A percentile compares a stretch with the other conserved stretches of the same genome.
Evolutionary conservation across 768 basidiomycete species (phyloP).

Genomic region (Mycena filopes): DNA sequence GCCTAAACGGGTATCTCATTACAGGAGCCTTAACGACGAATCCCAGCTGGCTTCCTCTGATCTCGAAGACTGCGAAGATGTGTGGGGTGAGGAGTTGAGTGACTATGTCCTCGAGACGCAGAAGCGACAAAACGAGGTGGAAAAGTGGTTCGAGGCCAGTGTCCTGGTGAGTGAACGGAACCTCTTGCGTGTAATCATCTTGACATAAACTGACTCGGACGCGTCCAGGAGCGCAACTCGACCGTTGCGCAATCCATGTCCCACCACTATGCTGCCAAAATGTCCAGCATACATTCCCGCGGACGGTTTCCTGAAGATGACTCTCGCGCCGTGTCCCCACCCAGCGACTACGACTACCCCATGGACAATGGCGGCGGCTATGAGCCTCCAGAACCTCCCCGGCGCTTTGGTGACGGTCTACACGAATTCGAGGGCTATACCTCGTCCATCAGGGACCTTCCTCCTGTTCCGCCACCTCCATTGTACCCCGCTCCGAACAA

Average conservation of each 20-base stretch:
- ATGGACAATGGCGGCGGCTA: constrained; percentile 39
- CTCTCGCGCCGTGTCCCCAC: constrained; percentile 34
- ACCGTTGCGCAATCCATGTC: constrained; percentile 68
- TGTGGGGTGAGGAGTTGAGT: constrained; percentile 78
- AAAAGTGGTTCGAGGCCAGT: constrained; percentile 77
- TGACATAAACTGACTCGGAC: constrained; percentile 16
- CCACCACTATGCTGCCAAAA: constrained; percentile 64
- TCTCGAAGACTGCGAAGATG: constrained; percentile 81
- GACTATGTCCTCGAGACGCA: constrained; percentile 79
- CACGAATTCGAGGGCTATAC: constrained; percentile 54
- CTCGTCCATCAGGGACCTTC: constrained; percentile 53
- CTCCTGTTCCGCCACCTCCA: constrained; percentile 39
- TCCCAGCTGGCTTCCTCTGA: constrained; percentile 75
- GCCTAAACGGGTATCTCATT: constrained; percentile 38
- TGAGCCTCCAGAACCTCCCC: constrained; percentile 29
- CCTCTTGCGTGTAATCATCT: not conserved
- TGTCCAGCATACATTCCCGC: constrained; percentile 57
- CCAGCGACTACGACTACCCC: constrained; percentile 47
- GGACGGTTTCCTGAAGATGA: constrained; percentile 42
- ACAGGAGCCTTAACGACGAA: constrained; percentile 45
- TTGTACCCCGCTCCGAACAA: constrained; percentile 43
- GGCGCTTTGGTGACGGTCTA: constrained; percentile 43
- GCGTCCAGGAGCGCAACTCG: constrained; percentile 74
- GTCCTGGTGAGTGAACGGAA: constrained; percentile 60
- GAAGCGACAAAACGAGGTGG: constrained; percentile 77